A percentile compares a stretch with the other conserved stretches of the same genome.
Conservation (phyloP, 139 green algal genomes). For the Micromonas pusilla region DNA sequence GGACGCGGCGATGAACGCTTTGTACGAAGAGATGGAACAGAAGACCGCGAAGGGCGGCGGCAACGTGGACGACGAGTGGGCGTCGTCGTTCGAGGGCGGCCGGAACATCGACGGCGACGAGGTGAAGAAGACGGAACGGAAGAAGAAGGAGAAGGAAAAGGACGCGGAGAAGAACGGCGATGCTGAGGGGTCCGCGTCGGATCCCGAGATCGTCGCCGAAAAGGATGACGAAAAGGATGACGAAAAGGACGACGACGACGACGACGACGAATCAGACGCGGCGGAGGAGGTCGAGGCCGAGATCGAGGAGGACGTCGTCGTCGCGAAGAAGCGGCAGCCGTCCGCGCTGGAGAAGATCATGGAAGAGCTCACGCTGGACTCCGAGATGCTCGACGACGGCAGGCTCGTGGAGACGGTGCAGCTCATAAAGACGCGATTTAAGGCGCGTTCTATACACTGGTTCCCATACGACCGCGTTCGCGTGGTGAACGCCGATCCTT, state of each 20-base stretch:
- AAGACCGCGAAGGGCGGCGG: not conserved
- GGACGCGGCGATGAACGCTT: not conserved
- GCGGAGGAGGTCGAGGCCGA: not conserved
- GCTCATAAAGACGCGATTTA: not conserved
- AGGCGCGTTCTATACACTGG: too few relatives aligned
- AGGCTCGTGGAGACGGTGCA: conserved; percentile 24
- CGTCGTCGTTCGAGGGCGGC: not conserved
- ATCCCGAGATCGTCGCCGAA: too few relatives aligned
- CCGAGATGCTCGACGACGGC: not conserved
- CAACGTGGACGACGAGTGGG: not conserved
- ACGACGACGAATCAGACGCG: not conserved
- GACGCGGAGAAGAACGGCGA: too few relatives aligned
- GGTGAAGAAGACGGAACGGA: too few relatives aligned
- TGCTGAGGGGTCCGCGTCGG: too few relatives aligned
- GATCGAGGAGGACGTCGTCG: not conserved
- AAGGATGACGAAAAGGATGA: not conserved
- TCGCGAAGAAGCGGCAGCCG: not conserved
- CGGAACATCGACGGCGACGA: too few relatives aligned
- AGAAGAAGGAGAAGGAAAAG: too few relatives aligned
- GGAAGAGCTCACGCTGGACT: not conserved
- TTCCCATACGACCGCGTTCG: too few relatives aligned
- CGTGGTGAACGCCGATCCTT: too few relatives aligned
- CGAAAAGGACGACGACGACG: too few relatives aligned
- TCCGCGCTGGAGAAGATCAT: not conserved
- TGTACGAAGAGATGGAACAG: not conserved